Base-by-base conservation (phyloP, 2,329 filamentous ascomycete genomes). In the Fusarium virguliforme region DNA sequence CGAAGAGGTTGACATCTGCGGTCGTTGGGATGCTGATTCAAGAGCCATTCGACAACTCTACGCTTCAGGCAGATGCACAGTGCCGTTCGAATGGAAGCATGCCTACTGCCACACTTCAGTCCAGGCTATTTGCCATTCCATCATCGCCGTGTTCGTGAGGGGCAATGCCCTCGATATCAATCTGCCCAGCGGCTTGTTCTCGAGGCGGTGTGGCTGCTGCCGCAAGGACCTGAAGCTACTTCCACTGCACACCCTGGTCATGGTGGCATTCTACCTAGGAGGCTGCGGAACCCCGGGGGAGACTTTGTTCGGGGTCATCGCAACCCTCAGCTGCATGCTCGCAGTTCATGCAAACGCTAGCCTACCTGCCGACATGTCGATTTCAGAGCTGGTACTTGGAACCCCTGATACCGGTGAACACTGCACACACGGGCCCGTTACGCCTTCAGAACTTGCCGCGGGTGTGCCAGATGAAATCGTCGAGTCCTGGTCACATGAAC, bases 321-420 rank as follows among this genome's bases (percentile, higher is more conserved):
- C 51, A 38, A 55, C 51, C 8, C 1, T 55, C 2, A 18, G 18
- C 22, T 38, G 51, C 0, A 38, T 55, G 51, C 51, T 55, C 0
- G 13, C 32, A 1, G 0, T 6, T 0, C 0, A 1, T 0, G 34
- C 51, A 35, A 0, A 54, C 8, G 22, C 34, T 37, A 4, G 2
- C 9, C 3, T 4, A 6, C 3, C 51, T 26, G 22, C 51, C 4
- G 13, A 54, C 0, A n/a, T 54, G n/a, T 54, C 34, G 0, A 13
- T n/a, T 24, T n/a, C 51, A 0, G 22, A 0, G 6, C 34, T n/a
- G n/a, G n/a, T 54, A 0, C 1, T 54, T 24, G 51, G 50, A 10
- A n/a, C n/a, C 3, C 3, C 30, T 26, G 18, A 54, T 12, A 28
- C 51, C 5, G 8, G 34, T 1, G 32, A 37, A 1, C 0, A 8